phyloP scores from a whole-genome alignment of 768 basidiomycete genomes.

The Tulasnella sp. region DNA sequence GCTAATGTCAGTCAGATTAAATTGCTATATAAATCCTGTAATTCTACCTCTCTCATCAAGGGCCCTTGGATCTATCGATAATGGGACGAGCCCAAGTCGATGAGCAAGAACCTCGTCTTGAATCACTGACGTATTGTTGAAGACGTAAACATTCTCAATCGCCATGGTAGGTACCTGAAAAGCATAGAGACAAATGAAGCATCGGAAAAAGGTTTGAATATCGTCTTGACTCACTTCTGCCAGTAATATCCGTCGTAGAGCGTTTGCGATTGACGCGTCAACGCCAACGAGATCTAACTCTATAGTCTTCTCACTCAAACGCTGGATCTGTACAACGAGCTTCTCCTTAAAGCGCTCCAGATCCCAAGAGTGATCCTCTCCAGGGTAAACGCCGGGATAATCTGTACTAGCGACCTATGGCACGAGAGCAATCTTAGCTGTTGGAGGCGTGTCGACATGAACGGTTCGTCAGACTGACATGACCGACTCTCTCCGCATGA shows the following conservation, averaged over 20 bases:
- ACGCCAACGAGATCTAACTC: slow-evolving; percentile 95
- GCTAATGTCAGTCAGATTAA: background rate
- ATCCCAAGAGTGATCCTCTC: slow-evolving; percentile 79
- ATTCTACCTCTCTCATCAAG: slow-evolving; percentile 35
- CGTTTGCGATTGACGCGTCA: slow-evolving; percentile 93
- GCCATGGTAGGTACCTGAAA: slow-evolving; percentile 79
- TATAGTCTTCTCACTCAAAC: slow-evolving; percentile 70
- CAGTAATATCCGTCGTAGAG: slow-evolving; percentile 82
- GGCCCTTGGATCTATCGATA: slow-evolving; percentile 72
- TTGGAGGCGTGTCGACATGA: background rate
- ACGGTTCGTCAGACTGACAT: slow-evolving; percentile 19
- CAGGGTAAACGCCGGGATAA: slow-evolving; percentile 81
- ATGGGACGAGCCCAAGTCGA: slow-evolving; percentile 82
- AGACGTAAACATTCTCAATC: slow-evolving; percentile 84
- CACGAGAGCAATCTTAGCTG: background rate
- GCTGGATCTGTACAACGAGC: slow-evolving; percentile 60
- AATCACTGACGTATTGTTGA: slow-evolving; percentile 90
- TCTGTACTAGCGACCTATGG: slow-evolving; percentile 73
- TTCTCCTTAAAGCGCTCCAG: slow-evolving; percentile 65
- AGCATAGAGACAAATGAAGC: background rate
- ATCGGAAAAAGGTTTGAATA: background rate
- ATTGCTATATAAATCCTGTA: background rate
- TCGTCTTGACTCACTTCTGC: slow-evolving; percentile 58
- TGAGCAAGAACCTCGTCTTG: slow-evolving; percentile 90
- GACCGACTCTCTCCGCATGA: slow-evolving; percentile 55